A percentile compares a stretch with the other conserved stretches of the same genome.
Conservation (phyloP, 108 stramenopile genomes). For the Pelagomonas calceolata region DNA sequence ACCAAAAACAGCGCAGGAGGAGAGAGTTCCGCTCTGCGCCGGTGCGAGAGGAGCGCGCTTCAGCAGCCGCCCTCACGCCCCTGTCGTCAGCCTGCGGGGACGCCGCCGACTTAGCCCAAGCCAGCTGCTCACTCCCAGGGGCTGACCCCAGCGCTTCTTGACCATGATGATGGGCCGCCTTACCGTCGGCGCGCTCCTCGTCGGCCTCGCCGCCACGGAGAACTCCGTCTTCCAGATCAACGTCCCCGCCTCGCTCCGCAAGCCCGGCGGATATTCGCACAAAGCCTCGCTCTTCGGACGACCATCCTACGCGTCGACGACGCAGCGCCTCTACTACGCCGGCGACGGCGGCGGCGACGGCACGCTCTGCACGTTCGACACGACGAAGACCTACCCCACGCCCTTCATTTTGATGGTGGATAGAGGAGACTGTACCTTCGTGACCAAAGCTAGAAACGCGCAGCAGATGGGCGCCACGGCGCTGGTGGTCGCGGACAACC, state of each 20-base stretch:
- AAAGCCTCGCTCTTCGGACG: constrained; percentile 81
- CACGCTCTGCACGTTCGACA: constrained; percentile 50
- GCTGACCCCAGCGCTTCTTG: too few species aligned
- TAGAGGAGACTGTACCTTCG: constrained; percentile 80
- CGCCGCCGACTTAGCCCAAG: too few species aligned
- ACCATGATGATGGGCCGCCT: too few species aligned
- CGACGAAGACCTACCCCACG: not conserved
- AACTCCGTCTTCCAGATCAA: constrained; percentile 9
- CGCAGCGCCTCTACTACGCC: constrained; percentile 67
- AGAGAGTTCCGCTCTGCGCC: too few species aligned
- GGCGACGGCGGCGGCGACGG: too few species aligned
- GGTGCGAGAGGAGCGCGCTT: too few species aligned
- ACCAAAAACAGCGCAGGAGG: too few species aligned
- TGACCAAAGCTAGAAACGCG: constrained; percentile 80
- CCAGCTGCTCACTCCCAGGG: too few species aligned
- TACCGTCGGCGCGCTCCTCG: too few species aligned
- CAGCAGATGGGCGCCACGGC: constrained; percentile 74
- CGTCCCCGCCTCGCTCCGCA: constrained; percentile 46
- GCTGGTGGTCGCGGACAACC: constrained; percentile 81
- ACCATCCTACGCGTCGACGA: constrained; percentile 73
- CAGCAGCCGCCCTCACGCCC: too few species aligned
- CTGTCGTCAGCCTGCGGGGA: too few species aligned
- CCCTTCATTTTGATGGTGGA: constrained; percentile 85
- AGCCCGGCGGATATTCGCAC: constrained; percentile 68
- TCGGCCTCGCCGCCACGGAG: too few species aligned